Evolutionary conservation across 2,329 filamentous ascomycete species (phyloP).

Genomic region (Xylariaceae sp.): DNA sequence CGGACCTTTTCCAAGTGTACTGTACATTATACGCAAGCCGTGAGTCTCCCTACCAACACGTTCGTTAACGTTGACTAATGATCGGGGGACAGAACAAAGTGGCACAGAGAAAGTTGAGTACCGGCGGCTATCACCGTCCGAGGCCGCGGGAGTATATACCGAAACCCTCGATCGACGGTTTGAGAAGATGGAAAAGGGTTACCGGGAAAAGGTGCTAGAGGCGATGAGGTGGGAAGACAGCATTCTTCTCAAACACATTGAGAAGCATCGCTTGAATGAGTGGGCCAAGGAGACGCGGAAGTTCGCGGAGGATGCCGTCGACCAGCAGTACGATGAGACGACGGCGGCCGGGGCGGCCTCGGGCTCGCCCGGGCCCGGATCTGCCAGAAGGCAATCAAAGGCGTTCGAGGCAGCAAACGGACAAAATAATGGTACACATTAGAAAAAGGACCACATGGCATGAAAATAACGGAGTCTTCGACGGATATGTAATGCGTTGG

Average conservation of each 20-base stretch:
- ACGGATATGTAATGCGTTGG: constrained; percentile 22
- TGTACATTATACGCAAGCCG: constrained; percentile 65
- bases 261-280: constrained; percentile 68
- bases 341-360: constrained; percentile 28
- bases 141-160: constrained; percentile 62
- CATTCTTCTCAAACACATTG: constrained; percentile 64
- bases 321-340: constrained; percentile 32
- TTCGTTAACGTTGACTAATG: constrained; percentile 9
- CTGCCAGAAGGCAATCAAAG: constrained; percentile 14
- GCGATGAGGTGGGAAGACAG: constrained; percentile 76
- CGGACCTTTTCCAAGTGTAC: constrained; percentile 70
- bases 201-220: constrained; percentile 67
- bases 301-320: constrained; percentile 34
- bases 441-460: constrained; percentile 7
- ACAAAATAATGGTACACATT: constrained; percentile 33
- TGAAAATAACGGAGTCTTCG: constrained; percentile 7
- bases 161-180: constrained; percentile 65
- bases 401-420: constrained; percentile 26
- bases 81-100: constrained; percentile 38
- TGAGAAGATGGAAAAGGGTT: constrained; percentile 61
- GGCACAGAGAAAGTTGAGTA: constrained; percentile 48
- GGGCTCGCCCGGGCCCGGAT: constrained; percentile 13
- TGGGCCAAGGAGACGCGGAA: constrained; percentile 55
- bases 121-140: constrained; percentile 52
- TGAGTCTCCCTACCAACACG: constrained; percentile 47